Evolutionary conservation across 1,139 yeast species (phyloP).

Genomic region (Geotrichum australiense): DNA sequence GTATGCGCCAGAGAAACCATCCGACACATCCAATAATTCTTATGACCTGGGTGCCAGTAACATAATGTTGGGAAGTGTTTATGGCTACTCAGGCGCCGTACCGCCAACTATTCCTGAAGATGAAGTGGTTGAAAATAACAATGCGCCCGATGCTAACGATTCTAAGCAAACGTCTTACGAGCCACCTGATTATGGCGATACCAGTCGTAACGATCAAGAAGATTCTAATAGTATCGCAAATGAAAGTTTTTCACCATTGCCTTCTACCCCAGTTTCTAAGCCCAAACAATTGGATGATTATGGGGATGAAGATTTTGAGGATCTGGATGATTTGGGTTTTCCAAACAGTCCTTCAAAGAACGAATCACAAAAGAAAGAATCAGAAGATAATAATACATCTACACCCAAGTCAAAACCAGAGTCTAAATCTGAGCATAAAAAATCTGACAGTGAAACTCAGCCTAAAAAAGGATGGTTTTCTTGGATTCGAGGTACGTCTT

Average conservation of each 20-base stretch:
- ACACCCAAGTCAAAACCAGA: not conserved
- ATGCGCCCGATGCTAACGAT: conserved; percentile 1
- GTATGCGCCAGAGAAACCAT: not conserved
- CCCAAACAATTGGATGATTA: no score
- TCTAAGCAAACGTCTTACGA: no score
- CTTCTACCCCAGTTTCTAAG: not conserved
- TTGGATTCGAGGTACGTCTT: conserved; percentile 35
- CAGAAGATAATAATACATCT: conserved; percentile 12
- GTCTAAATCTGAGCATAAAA: not conserved
- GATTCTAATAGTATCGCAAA: no score
- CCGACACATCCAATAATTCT: not conserved
- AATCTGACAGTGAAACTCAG: conserved; percentile 20
- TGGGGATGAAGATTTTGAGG: conserved; percentile 37
- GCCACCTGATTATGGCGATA: conserved; percentile 32
- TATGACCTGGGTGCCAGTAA: not conserved
- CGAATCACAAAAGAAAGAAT: conserved; percentile 19
- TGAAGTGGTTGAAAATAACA: conserved; percentile 15
- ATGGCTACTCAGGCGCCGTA: conserved; percentile 4
- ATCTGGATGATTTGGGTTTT: conserved; percentile 24
- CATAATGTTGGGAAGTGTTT: conserved; percentile 8
- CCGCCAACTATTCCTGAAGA: conserved; percentile 7
- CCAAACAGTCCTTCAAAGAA: conserved; percentile 22
- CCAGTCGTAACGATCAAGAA: conserved; percentile 43
- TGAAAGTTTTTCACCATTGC: no score
- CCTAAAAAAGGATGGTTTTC: conserved; percentile 44